Conservation (phyloP, 1,139 yeast genomes). For the Yamadazyma spencermartinsiae region DNA sequence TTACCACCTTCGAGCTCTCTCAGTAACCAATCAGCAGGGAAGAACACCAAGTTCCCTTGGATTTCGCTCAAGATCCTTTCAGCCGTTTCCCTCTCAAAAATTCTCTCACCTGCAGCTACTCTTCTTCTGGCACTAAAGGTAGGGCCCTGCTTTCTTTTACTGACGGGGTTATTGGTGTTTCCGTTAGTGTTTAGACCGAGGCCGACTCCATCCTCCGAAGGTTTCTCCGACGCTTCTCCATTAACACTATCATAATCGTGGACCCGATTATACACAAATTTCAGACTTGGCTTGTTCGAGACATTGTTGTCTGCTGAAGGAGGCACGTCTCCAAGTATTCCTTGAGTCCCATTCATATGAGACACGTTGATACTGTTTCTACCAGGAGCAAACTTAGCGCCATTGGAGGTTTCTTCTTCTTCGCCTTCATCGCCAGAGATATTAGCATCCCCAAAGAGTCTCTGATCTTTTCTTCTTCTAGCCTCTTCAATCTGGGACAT, state of each 20-base stretch:
- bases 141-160: slow-evolving; percentile 24
- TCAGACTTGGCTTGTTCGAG: slow-evolving; percentile 10
- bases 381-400: slow-evolving; percentile 1
- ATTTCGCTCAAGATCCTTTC: slow-evolving; percentile 69
- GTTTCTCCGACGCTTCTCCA: slow-evolving; percentile 7
- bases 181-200: slow-evolving; percentile 6
- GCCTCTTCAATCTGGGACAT: slow-evolving; percentile 49
- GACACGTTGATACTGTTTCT: slow-evolving; percentile 20
- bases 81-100: slow-evolving; percentile 76
- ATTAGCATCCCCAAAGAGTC: slow-evolving; percentile 13
- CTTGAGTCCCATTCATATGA: slow-evolving; percentile 30
- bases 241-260: slow-evolving; percentile 10
- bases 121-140: slow-evolving; percentile 40
- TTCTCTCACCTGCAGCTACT: slow-evolving; percentile 45
- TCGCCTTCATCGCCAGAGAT: slow-evolving; percentile 13
- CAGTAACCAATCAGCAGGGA: slow-evolving; percentile 89
- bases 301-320: slow-evolving; percentile 32
- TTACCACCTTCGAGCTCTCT: slow-evolving; percentile 86
- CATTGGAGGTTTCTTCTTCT: slow-evolving; percentile 15
- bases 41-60: slow-evolving; percentile 86
- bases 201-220: slow-evolving; percentile 3
- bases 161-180: slow-evolving; percentile 5
- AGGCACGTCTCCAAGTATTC: slow-evolving; percentile 43
- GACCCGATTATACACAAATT: slow-evolving; percentile 11
- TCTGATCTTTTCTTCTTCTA: slow-evolving; percentile 25